These are phyloP conservation scores for Aspergillus jensenii DNA, from an alignment of 2,329 filamentous ascomycete genomes.

Conservation along the genomic window DNA sequence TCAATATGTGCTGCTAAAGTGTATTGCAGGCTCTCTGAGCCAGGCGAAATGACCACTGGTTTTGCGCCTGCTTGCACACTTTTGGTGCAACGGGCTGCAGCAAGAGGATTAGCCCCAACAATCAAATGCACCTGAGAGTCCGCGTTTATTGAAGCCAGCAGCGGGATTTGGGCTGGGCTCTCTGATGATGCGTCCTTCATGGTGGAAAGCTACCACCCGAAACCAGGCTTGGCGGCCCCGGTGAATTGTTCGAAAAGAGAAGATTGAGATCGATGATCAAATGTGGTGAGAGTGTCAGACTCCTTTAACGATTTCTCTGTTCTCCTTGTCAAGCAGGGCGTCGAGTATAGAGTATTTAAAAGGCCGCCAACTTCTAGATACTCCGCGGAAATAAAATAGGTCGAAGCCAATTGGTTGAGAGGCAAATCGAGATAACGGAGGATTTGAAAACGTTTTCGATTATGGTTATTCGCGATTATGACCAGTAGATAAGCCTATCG, in stretches of 20 bases:
- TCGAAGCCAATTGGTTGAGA: slow-evolving; percentile 11
- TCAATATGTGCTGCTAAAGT: slow-evolving; percentile 50
- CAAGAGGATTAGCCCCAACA: slow-evolving; percentile 81
- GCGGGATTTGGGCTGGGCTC: slow-evolving; percentile 23
- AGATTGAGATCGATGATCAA: background rate
- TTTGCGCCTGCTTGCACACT: slow-evolving; percentile 78
- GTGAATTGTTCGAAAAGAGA: background rate
- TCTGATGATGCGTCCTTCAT: slow-evolving; percentile 33
- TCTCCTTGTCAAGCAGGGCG: background rate
- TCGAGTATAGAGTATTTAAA: slow-evolving; percentile 9
- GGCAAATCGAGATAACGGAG: slow-evolving; percentile 20
- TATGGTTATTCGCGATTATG: background rate
- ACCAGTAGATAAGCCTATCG: slow-evolving; percentile 20
- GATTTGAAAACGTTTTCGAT: slow-evolving; percentile 6
- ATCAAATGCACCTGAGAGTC: slow-evolving; percentile 69
- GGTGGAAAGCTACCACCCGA: slow-evolving; percentile 18
- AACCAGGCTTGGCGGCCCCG: slow-evolving; percentile 4
- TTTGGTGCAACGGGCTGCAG: slow-evolving; percentile 77
- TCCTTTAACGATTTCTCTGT: background rate
- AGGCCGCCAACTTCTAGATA: slow-evolving; percentile 1
- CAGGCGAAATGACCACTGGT: slow-evolving; percentile 75
- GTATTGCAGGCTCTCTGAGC: slow-evolving; percentile 60
- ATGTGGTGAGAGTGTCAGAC: background rate
- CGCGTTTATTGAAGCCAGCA: slow-evolving; percentile 43
- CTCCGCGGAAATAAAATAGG: slow-evolving; percentile 26